Evolutionary conservation across 2,329 filamentous ascomycete species (phyloP).

Genomic region (Aspergillus nomiae): DNA sequence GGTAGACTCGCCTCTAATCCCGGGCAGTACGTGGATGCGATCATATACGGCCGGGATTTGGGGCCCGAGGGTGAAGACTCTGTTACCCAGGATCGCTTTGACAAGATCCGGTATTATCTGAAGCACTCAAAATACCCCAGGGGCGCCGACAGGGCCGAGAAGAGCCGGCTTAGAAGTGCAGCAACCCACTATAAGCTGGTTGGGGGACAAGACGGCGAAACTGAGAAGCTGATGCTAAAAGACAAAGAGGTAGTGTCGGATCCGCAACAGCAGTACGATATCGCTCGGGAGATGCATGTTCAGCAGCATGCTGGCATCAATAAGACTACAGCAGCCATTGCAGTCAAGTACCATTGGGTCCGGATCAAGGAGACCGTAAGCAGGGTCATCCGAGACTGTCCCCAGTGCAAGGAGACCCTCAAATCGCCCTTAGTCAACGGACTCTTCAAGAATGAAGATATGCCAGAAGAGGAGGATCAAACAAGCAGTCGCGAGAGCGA

Average conservation of each 20-base stretch:
- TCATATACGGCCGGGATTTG: constrained; percentile 71
- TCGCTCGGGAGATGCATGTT: constrained; percentile 76
- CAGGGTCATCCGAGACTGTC: constrained; percentile 88
- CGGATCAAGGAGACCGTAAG: constrained; percentile 97
- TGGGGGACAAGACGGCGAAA: constrained; percentile 49
- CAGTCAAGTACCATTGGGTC: constrained; percentile 95
- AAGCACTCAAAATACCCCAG: constrained; percentile 92
- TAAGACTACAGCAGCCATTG: constrained; percentile 93
- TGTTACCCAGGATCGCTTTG: constrained; percentile 93
- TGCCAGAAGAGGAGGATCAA: constrained; percentile 14
- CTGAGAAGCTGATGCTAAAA: constrained; percentile 88
- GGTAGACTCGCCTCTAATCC: constrained; percentile 71
- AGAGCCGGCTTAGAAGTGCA: constrained; percentile 88
- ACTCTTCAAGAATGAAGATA: constrained; percentile 30
- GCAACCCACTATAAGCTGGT: constrained; percentile 91
- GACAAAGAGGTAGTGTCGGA: constrained; percentile 96
- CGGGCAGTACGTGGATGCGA: constrained; percentile 70
- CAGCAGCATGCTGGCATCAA: constrained; percentile 89
- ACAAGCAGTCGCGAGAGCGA: constrained; percentile 10
- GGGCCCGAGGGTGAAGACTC: constrained; percentile 73
- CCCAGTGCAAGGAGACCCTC: constrained; percentile 79
- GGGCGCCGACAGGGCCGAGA: constrained; percentile 91
- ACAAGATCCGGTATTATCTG: constrained; percentile 97
- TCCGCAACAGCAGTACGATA: constrained; percentile 85
- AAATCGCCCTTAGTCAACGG: constrained; percentile 53